Evolutionary conservation across 2,329 filamentous ascomycete genomes (phyloP).

Genomic region (Aspergillus piperis): DNA sequence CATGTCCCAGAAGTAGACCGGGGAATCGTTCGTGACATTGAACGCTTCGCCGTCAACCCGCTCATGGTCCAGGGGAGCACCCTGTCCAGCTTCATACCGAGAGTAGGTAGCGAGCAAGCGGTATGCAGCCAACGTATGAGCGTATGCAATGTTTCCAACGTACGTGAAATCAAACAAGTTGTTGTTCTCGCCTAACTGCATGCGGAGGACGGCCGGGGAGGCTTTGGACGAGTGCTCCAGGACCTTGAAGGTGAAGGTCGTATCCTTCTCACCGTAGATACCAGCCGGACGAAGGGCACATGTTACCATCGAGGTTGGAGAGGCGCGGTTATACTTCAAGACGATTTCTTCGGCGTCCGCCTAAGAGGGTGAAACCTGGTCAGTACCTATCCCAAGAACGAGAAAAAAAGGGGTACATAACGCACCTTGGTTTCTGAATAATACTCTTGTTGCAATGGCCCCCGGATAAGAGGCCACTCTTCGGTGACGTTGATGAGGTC

Average conservation of each 20-base stretch:
- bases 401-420: neutral
- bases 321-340: constrained; percentile 69
- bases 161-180: constrained; percentile 74
- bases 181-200: constrained; percentile 76
- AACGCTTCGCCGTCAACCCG: constrained; percentile 82
- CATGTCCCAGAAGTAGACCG: constrained; percentile 90
- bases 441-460: constrained; percentile 71
- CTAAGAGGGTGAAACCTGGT: constrained; percentile 42
- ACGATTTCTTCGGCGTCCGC: constrained; percentile 80
- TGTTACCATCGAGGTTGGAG: constrained; percentile 66
- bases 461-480: constrained; percentile 72
- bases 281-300: constrained; percentile 79
- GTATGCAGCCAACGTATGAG: constrained; percentile 76
- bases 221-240: constrained; percentile 67
- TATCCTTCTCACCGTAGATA: constrained; percentile 89
- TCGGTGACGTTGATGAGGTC: constrained; percentile 87
- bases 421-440: constrained; percentile 87
- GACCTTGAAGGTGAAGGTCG: constrained; percentile 71
- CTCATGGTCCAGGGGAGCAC: constrained; percentile 69
- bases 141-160: constrained; percentile 70
- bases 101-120: constrained; percentile 65
- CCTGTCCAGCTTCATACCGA: constrained; percentile 48
- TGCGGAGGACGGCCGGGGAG: constrained; percentile 62
- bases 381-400: neutral
- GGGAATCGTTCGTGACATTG: constrained; percentile 85